Base-by-base conservation (phyloP, 2,329 filamentous ascomycete species). In the Nectriaceae sp. region DNA sequence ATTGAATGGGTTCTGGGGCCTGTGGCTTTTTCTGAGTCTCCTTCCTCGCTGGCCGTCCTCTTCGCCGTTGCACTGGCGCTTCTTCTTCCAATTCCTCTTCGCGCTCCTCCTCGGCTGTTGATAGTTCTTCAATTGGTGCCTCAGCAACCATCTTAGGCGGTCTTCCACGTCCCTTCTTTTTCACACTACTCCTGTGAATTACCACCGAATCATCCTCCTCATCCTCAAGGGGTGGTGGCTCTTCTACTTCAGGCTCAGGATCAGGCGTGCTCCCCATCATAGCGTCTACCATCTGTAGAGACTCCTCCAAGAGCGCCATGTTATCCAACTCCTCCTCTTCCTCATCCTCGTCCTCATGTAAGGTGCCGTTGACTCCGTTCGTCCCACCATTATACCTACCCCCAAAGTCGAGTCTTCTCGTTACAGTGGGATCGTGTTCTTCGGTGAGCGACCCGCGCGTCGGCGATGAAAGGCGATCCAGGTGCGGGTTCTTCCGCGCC, bases 401-500 rank as follows among this genome's bases (percentile, higher is more conserved):
- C 11, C 64, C 62, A 49, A 84, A 85, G 60, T 85, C 74, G 8
- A 87, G 69, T 35, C 71, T 73, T 45, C 83, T 75, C 47, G 75
- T 80, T 13, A 83, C 76, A 4, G 74, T 70, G 20, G 64, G 63
- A 11, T 67, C 63, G 20, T 65, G 65, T 13, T 66, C 64, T 36
- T 66, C 68, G 47, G 53, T 53, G 26, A 53, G 57, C 2, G 70
- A 67, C n/a, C 69, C 73, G 19, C 73, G 72, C 10, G 67, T 63
- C 0, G 79, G 76, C 15, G 77, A 82, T 11, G 79, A 79, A 16
- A 72, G 71, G 38, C 75, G 79, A 22, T 75, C 78, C 44, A 85
- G 67, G 40, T 78, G 78, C 4, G 80, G 82, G 57, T 83, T 83
- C 47, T 79, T 77, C 52, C 82, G 77, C 21, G 86, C 83, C 1